Evolutionary conservation across 31 red algal genomes (phyloP).

Genomic region (Odonthalia washingtoniensis): DNA sequence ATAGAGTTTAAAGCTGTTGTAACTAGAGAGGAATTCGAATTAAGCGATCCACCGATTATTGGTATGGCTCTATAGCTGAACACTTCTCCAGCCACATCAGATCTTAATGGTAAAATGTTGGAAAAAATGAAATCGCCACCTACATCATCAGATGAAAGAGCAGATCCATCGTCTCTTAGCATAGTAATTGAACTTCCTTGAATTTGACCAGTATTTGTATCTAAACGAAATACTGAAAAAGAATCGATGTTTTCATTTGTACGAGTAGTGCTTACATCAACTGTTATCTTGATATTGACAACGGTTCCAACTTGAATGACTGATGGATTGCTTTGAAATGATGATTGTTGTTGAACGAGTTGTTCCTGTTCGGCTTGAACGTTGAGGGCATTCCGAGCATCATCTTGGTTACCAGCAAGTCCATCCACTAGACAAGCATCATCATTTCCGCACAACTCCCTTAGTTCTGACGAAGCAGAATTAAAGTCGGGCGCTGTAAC

Average conservation of each 20-base stretch:
- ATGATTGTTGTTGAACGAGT: not conserved
- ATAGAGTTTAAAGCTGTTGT: slow-evolving; percentile 7
- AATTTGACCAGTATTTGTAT: slow-evolving; percentile 11
- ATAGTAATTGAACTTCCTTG: not conserved
- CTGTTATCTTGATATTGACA: slow-evolving; percentile 30
- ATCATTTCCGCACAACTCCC: slow-evolving; percentile 39
- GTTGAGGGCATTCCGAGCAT: slow-evolving; percentile 19
- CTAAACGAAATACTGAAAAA: slow-evolving; percentile 41
- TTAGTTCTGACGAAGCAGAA: slow-evolving; percentile 33
- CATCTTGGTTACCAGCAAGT: slow-evolving; percentile 48
- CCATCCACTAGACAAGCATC: slow-evolving; percentile 55
- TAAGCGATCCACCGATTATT: not conserved
- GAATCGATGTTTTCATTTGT: not conserved
- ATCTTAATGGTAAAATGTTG: slow-evolving; percentile 30
- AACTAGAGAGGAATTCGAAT: slow-evolving; percentile 1
- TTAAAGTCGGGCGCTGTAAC: not conserved
- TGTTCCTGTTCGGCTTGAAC: slow-evolving; percentile 36
- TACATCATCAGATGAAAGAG: slow-evolving; percentile 34
- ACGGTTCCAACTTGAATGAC: slow-evolving; percentile 9
- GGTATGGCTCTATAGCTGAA: slow-evolving; percentile 56
- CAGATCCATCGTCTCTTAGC: slow-evolving; percentile 42
- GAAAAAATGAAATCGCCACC: slow-evolving; percentile 39
- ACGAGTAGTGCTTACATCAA: not conserved
- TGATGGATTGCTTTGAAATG: slow-evolving; percentile 27
- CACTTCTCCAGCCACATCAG: slow-evolving; percentile 22